Evolutionary conservation across 1,284 basidiomycete species (phyloP).

Genomic region (Lentinula novae-zelandiae): DNA sequence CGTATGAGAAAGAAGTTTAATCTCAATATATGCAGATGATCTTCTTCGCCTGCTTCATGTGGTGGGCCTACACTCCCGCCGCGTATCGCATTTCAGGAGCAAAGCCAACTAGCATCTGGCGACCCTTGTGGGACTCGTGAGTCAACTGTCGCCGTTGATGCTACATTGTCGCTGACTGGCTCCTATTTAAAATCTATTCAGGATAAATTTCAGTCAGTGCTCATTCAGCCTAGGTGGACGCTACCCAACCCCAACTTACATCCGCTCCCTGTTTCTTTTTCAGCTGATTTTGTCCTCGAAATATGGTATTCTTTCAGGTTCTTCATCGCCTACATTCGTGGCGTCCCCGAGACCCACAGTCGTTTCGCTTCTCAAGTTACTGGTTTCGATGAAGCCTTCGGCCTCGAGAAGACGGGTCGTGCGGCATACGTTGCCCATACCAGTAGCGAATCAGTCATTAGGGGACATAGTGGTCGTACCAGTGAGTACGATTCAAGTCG

Average conservation of each 20-base stretch:
- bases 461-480: slow-evolving; percentile 1
- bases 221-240: slow-evolving; percentile 6
- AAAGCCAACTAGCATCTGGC: slow-evolving; percentile 48
- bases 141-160: slow-evolving; percentile 19
- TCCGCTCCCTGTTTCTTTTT: slow-evolving; percentile 2
- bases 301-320: slow-evolving; percentile 61
- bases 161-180: neutral
- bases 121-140: slow-evolving; percentile 71
- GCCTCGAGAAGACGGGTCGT: slow-evolving; percentile 26
- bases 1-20: slow-evolving; percentile 2
- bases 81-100: slow-evolving; percentile 52
- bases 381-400: slow-evolving; percentile 52
- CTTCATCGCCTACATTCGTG: slow-evolving; percentile 47
- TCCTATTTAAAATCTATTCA: slow-evolving; percentile 21
- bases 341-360: slow-evolving; percentile 43
- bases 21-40: slow-evolving; percentile 57
- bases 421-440: slow-evolving; percentile 10
- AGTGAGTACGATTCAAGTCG: slow-evolving; percentile 18
- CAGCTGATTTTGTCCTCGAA: slow-evolving; percentile 65
- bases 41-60: slow-evolving; percentile 72
- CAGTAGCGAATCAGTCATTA: neutral
- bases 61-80: slow-evolving; percentile 73
- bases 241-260: neutral
- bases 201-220: slow-evolving; percentile 66
- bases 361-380: slow-evolving; percentile 24